Base-by-base conservation (phyloP, 768 basidiomycete species). In the Kwoniella pini region DNA sequence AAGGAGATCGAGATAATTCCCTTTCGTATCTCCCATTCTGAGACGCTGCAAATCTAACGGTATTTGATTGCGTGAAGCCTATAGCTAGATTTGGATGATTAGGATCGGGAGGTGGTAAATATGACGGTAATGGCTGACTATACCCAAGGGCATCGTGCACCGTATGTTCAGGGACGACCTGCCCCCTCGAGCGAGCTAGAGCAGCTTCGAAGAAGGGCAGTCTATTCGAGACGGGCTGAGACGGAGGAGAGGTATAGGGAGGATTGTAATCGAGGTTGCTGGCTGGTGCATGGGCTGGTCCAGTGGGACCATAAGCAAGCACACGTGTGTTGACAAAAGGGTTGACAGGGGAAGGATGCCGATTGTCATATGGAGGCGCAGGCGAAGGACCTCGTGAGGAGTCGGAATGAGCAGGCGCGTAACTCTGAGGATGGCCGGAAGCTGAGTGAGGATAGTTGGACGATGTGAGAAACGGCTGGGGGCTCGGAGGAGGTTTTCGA, bases 131-230 rank as follows among this genome's bases (percentile, higher is more conserved):
- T 19, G 62, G 64, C 48, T 68, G 67, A 30, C 33, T 40, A 21
- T 61, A 56, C 11, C 38, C 40, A 2, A 51, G 24, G 10, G 33
- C 44, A 22, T 24, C 4, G 42, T 24, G 62, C 5, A 19, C 40
- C 13, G 17, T 13, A 12, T 17, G 38, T 17, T 31, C 58, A 11
- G 43, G 17, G 2, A 38, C 19, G 17, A n/a, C 51, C n/a, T 61
- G 61, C 11, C 67, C 57, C 28, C 66, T 55, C 2, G 67, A 62
- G 1, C 70, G 67, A 24, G 70, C 70, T 12, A 72, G 38, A 3
- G 70, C 70, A 11, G 70, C 70, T 42, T 72, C 70, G 39, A 72
- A 72, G 55, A 64, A 67, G 0, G 70, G 70, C 13, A 72, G 44
- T 10, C 68, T 36, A 28, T 26, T 39, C 3, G 33, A 27, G 12